phyloP scores from a whole-genome alignment of 2,329 filamentous ascomycete genomes.

The Setomelanomma holmii region DNA sequence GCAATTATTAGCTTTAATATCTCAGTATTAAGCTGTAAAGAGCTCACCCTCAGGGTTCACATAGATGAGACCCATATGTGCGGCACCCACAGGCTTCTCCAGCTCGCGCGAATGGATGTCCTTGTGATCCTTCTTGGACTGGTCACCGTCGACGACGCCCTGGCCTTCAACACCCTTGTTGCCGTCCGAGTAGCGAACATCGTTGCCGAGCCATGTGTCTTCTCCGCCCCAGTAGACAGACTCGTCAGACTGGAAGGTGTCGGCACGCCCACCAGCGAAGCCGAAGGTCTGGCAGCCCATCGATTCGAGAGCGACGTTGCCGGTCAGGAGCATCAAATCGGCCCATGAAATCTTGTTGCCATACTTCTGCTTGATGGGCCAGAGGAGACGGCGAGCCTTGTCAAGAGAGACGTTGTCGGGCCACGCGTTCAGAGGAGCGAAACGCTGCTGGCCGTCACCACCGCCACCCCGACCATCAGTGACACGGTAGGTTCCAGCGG shows the following conservation, averaged over 20 bases:
- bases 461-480: conserved; percentile 77
- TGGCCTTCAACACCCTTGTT: conserved; percentile 54
- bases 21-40: not conserved
- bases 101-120: conserved; percentile 64
- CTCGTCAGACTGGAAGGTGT: conserved; percentile 79
- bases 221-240: conserved; percentile 80
- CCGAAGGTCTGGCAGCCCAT: conserved; percentile 79
- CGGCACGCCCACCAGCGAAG: conserved; percentile 74
- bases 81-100: conserved; percentile 71
- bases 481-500: conserved; percentile 78
- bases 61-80: conserved; percentile 81
- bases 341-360: conserved; percentile 84
- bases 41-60: conserved; percentile 71
- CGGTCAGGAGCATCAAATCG: conserved; percentile 73
- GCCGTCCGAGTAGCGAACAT: conserved; percentile 69
- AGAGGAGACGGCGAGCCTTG: conserved; percentile 80
- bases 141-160: conserved; percentile 48
- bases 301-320: conserved; percentile 78
- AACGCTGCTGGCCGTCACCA: conserved; percentile 77
- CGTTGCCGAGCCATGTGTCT: conserved; percentile 76
- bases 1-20: not conserved
- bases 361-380: conserved; percentile 86
- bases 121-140: conserved; percentile 38
- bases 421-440: conserved; percentile 83
- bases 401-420: conserved; percentile 80